phyloP scores from a whole-genome alignment of 371 early-diverging fungal genomes.

The Mortierella sp. region DNA sequence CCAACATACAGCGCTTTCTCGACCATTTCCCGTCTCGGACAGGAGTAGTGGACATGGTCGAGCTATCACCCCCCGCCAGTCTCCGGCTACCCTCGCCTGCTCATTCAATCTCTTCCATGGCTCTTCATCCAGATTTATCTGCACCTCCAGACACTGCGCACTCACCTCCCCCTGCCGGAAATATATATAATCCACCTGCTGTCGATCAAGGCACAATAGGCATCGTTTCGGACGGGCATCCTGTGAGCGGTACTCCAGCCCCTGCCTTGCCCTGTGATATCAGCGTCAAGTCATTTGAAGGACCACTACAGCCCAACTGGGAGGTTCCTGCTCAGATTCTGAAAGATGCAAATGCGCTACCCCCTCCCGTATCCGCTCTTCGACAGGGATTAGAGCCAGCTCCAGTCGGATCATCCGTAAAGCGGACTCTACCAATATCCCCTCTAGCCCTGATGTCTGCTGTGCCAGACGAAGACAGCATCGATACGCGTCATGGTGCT shows the following conservation, averaged over 20 bases:
- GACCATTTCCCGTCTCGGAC: conserved; percentile 5
- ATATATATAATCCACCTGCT: background rate
- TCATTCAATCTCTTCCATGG: background rate
- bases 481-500: background rate
- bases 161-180: background rate
- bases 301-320: background rate
- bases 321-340: background rate
- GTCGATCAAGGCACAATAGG: background rate
- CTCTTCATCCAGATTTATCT: conserved; percentile 14
- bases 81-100: conserved; percentile 21
- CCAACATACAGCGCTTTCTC: conserved; percentile 11
- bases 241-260: conserved; percentile 4
- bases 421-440: conserved; percentile 35
- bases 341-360: background rate
- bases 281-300: background rate
- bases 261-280: conserved; percentile 12
- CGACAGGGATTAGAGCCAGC: conserved; percentile 1
- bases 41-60: background rate
- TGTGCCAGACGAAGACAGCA: conserved; percentile 2
- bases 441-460: conserved; percentile 22
- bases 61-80: background rate
- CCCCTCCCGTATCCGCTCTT: background rate
- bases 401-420: background rate
- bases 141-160: conserved; percentile 7
- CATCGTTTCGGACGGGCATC: background rate